Base-by-base conservation (phyloP, 2,329 filamentous ascomycete species). In the Colletotrichum tropicicola region DNA sequence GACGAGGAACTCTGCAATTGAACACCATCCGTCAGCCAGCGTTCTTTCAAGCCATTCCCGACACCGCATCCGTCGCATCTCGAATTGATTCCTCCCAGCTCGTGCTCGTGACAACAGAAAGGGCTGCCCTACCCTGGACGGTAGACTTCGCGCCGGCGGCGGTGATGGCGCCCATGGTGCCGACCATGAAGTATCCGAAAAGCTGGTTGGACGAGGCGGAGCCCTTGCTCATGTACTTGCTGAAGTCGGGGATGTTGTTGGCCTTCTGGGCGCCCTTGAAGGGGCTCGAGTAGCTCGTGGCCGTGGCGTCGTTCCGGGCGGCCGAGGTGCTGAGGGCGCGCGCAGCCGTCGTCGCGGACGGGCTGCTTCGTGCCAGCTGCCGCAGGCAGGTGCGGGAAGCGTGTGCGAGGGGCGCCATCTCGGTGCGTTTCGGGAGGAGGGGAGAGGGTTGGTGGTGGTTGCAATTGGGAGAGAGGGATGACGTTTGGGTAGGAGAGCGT, bases 181-280 rank as follows among this genome's bases (percentile, higher is more conserved):
- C 96, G 71, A 97, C 96, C 93, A 98, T 97, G 84, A 99, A 98
- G 88, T 99, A 99, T 75, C 91, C 90, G 81, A 97, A 96, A 72
- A 97, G 85, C 85, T 94, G 91, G 83, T 97, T 97, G 75, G 85
- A 85, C 71, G 83, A 87, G 79, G 91, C 85, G 72, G 83, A 82
- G 70, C 84, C 83, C 78, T 89, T 90, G 81, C 88, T 91, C 82
- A 90, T 85, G 85, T 99, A 99, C 79, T 94, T 91, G 79, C 88
- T 88, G 82, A 97, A 98, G 83, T 92, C 90, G 72, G 96, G 96
- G 76, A 98, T 91, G 80, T 92, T 89, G 79, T 85, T 89, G 72
- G 79, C 82, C 77, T 83, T 84, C 74, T 83, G 78, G 77, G 83
- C 83, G 77, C 86, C 86, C 79, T 85, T 87, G 87, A 91, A 90